Evolutionary conservation across 2,329 filamentous ascomycete species (phyloP).

Genomic region (Aspergillus pseudoglaucus): DNA sequence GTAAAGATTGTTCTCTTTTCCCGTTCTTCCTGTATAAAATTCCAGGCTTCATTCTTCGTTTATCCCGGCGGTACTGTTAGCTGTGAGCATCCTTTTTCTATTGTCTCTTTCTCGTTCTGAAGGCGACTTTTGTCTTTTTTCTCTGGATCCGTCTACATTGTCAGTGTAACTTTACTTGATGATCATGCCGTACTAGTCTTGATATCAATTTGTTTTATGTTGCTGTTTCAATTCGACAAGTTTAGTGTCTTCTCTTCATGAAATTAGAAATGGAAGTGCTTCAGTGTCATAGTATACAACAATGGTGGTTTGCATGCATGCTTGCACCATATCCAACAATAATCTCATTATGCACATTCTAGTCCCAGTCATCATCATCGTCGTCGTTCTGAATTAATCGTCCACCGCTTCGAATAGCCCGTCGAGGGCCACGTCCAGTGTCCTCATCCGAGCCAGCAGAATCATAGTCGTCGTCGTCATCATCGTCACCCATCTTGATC

Average conservation of each 20-base stretch:
- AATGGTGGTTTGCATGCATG: no score
- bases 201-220: conserved; percentile 1
- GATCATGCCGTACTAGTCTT: conserved; percentile 25
- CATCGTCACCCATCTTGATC: conserved; percentile 18
- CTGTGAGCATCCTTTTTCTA: conserved; percentile 16
- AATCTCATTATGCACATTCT: background rate
- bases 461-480: conserved; percentile 17
- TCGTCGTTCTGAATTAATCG: conserved; percentile 15
- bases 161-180: conserved; percentile 27
- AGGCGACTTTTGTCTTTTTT: conserved; percentile 15
- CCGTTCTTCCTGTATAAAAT: conserved; percentile 28
- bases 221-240: conserved; percentile 1
- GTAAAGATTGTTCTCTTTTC: conserved; percentile 14
- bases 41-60: conserved; percentile 15
- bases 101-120: conserved; percentile 8
- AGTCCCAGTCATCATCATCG: conserved; percentile 28
- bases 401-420: conserved; percentile 28
- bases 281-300: no score
- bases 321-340: no score
- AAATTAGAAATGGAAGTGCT: conserved; percentile 1
- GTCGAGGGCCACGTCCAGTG: conserved; percentile 10
- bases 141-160: conserved; percentile 11
- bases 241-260: conserved; percentile 1
- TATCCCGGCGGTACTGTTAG: conserved; percentile 17
- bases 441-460: conserved; percentile 18